Evolutionary conservation across 1,284 basidiomycete species (phyloP), one percentile per base, ranked within the genome.

Genomic region (Ceratobasidium sp.): DNA sequence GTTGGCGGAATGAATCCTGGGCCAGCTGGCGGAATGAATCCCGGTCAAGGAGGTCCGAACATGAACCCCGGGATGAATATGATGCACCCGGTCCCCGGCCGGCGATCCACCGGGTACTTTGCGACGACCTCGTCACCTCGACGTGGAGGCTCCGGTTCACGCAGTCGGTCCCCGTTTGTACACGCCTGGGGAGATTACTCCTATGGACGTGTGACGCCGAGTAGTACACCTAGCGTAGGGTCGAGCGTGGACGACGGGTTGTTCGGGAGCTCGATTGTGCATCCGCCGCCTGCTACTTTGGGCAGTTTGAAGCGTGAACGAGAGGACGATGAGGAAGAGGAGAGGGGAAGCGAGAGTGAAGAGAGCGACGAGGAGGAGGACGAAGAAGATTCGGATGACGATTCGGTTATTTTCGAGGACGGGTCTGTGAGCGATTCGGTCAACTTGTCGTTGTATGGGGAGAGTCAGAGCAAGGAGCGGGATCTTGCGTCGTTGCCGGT

Each of bases 321-420:
- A 2, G 70, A 74, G 17, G 10, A 6, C 3, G 70, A 74, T 17
- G 9, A 57, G 17, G 69, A 71, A 15, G 70, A 64, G 38, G 44
- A 40, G 7, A 23, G n/a, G n/a, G 54, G 4, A n/a, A 66, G 64
- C 44, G 23, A 20, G 9, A 66, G 44, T 42, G 64, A 66, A 12
- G 67, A 54, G 26, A 69, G 70, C 44, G 57, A 42, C 20, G 42
- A 59, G 20, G 69, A 59, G 20, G 69, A 38, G 17, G 42, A 73
- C 69, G 20, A 33, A 6, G 70, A 74, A 48, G 70, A 74, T 28
- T 74, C 70, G 46, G 70, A 74, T 28, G 70, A 74, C 17, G 70
- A 74, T 23, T 74, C 70, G 33, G 70, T 74, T 23, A 74, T 74
- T 40, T 74, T 74, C 59, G 70, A 74, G 26, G 70, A 74, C 28